Evolutionary conservation across 129 eudicot genomes (phyloP), one percentile per base, ranked within the genome.

Genomic region (Pseudognaphalium luteoalbum): DNA sequence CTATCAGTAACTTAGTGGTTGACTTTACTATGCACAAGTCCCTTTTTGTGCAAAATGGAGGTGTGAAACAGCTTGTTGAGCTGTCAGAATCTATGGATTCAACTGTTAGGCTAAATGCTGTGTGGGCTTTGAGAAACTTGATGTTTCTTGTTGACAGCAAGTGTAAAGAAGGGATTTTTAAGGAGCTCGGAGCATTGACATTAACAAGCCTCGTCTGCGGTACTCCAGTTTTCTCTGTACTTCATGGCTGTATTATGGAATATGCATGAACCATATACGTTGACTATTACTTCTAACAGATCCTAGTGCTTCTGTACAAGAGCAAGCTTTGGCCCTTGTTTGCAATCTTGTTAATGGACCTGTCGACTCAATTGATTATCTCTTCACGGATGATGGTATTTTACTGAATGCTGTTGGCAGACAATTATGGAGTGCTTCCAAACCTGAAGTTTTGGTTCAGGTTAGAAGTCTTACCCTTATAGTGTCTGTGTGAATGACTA

Each of bases 81-180:
- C 95, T 95, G 29, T 89, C 99, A 68, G 86, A 86, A 81, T 95
- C 97, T 58, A 89, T 91, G 97, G 99, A 89, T 69, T 85, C 96
- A 81, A 68, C 86, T 58, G 78, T 91, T 71, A 89, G 97, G 81
- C 61, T 86, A 74, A 87, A 88, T 72, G 92, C 99, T 32, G 82
- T 87, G 20, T 84, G 96, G 90, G 99, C 99, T 81, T 88, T 95
- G 71, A 87, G 89, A 87, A 95, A 95, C 86, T 85, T 91, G 79
- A 71, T 87, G 68, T 95, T 95, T 86, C 95, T 84, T 81, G 89
- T 87, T 47, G 92, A 89, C 81, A 71, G 62, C 74, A 85, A 75
- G 70, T 89, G 92, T 52, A 95, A 89, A 87, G 94, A 87, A 72
- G 92, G 86, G 52, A 85, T 91, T 29, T 82, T 89, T 16, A 39